Evolutionary conservation across 2,329 filamentous ascomycete genomes (phyloP).

Genomic region (Sarocladium brachiariae): DNA sequence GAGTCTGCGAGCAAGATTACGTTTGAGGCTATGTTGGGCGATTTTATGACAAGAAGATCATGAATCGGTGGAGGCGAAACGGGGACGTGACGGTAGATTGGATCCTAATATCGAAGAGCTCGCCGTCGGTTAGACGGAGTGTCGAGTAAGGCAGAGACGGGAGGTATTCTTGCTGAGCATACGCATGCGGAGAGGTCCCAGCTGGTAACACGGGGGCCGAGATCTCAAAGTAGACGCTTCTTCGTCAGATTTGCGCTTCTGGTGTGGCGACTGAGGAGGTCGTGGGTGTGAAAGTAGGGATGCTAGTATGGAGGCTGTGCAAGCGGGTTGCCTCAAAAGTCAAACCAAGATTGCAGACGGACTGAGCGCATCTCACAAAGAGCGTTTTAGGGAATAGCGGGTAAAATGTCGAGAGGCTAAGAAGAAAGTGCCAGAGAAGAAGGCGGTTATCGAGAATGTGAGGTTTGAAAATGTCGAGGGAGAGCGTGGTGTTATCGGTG

Average conservation of each 20-base stretch:
- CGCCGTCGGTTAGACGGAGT: background rate
- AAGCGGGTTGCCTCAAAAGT: constrained; percentile 8
- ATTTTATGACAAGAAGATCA: background rate
- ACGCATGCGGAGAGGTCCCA: constrained; percentile 4
- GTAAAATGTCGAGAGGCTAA: background rate
- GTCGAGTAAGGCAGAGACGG: background rate
- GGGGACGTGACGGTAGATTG: background rate
- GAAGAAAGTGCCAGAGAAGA: background rate
- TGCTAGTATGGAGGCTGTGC: constrained; percentile 5
- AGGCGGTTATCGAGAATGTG: background rate
- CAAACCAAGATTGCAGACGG: constrained; percentile 1
- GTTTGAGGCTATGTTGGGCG: constrained; percentile 5
- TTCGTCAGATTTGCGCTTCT: background rate
- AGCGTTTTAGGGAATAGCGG: background rate
- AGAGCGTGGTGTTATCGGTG: background rate
- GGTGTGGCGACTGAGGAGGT: background rate
- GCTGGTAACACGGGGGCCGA: background rate
- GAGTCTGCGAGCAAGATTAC: background rate
- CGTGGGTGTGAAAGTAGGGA: constrained; percentile 2
- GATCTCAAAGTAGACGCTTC: background rate
- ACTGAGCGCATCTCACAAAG: background rate
- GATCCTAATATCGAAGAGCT: background rate
- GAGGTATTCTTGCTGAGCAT: background rate
- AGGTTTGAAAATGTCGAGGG: background rate
- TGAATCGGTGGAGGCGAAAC: background rate